A percentile compares a stretch with the other conserved stretches of the same genome.
Evolutionary conservation across 352 stramenopile species (phyloP).

Genomic region (Globisporangium megalacanthum): DNA sequence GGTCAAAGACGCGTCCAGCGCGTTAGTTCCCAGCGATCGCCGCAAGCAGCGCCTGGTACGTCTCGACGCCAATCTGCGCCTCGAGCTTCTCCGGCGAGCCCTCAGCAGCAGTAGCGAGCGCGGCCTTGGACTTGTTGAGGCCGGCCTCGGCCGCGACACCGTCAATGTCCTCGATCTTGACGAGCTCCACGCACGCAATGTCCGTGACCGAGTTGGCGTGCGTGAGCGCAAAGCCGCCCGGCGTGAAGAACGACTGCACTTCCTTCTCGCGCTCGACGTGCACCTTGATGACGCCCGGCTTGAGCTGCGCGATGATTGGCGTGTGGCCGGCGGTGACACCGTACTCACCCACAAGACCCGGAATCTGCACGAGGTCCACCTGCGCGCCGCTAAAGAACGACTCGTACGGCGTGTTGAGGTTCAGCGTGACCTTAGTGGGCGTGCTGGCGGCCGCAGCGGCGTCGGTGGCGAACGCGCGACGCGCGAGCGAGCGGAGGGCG

Average conservation of each 20-base stretch:
- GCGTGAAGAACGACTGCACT: constrained; percentile 97
- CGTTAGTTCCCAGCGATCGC: constrained; percentile 76
- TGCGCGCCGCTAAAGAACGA: constrained; percentile 75
- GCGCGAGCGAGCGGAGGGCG: constrained; percentile 47
- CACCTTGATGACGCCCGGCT: constrained; percentile 92
- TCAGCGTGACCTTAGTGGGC: constrained; percentile 81
- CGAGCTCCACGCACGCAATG: constrained; percentile 95
- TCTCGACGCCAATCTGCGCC: constrained; percentile 95
- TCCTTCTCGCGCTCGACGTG: constrained; percentile 81
- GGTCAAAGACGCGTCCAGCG: too few relatives aligned
- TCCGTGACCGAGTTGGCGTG: constrained; percentile 96
- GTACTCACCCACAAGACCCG: constrained; percentile 95
- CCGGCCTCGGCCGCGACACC: constrained; percentile 76
- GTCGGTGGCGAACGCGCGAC: constrained; percentile 45
- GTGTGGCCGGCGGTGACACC: constrained; percentile 96
- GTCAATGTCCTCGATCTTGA: constrained; percentile 97
- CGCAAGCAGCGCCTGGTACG: constrained; percentile 89
- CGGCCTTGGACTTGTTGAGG: constrained; percentile 90
- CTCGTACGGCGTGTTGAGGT: constrained; percentile 79
- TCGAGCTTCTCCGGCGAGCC: constrained; percentile 90
- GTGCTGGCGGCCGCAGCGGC: constrained; percentile 27
- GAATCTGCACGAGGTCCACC: constrained; percentile 93
- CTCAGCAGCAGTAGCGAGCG: constrained; percentile 68
- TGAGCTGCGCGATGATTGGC: constrained; percentile 96
- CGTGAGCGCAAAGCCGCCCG: constrained; percentile 95